phyloP scores from a whole-genome alignment of 495 filamentous ascomycete species.

The Choiromyces venosus region DNA sequence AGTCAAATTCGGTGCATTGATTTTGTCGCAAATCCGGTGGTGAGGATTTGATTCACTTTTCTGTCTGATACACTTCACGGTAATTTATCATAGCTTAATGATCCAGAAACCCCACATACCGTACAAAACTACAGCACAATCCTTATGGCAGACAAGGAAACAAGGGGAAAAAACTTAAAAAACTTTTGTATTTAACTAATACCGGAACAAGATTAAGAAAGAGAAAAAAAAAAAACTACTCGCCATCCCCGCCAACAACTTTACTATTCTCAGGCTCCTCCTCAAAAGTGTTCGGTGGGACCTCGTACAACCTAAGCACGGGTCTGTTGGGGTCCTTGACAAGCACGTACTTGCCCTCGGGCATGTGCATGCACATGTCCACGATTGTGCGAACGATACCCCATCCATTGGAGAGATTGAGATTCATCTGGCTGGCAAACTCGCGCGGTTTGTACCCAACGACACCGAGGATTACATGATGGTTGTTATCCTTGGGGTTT shows the following conservation, averaged over 20 bases:
- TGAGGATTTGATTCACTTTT: no score
- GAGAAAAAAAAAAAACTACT: background rate
- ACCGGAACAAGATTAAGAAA: background rate
- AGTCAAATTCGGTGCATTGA: no score
- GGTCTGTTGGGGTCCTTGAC: conserved; percentile 94
- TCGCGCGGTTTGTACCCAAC: conserved; percentile 95
- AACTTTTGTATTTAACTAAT: background rate
- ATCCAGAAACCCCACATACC: no score
- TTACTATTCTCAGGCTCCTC: conserved; percentile 55
- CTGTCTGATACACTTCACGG: no score
- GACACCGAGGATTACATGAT: conserved; percentile 91
- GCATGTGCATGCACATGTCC: conserved; percentile 73
- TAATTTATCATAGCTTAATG: no score
- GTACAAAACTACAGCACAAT: no score
- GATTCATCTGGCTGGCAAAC: conserved; percentile 95
- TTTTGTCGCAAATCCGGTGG: no score
- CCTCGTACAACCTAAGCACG: conserved; percentile 84
- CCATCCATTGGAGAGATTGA: conserved; percentile 95
- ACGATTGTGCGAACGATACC: conserved; percentile 96
- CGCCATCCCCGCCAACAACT: conserved; percentile 48
- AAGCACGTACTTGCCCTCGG: conserved; percentile 66
- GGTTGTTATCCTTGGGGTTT: conserved; percentile 81
- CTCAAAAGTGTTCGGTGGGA: conserved; percentile 81
- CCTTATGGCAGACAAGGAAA: background rate
- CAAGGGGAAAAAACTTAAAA: background rate